These are phyloP conservation scores for Flueggea neowawraea DNA, from an alignment of 441 rosid species.

Conservation along the genomic window DNA sequence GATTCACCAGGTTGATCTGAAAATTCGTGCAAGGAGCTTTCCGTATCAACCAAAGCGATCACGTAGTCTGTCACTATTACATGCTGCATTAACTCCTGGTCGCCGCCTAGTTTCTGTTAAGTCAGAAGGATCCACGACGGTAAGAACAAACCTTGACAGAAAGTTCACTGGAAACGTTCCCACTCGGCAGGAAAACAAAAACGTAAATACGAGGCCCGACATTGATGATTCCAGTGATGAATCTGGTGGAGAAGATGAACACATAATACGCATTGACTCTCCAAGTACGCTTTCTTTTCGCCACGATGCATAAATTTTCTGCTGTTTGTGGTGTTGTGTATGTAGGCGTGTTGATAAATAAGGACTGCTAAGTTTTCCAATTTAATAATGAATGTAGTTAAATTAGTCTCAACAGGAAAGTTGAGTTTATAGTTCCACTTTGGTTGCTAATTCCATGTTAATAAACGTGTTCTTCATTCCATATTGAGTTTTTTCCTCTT, in stretches of 20 bases:
- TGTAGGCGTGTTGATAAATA: no score
- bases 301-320: slow-evolving; percentile 17
- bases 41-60: not conserved
- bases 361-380: no score
- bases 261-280: slow-evolving; percentile 62
- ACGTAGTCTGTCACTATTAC: not conserved
- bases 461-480: no score
- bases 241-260: slow-evolving; percentile 49
- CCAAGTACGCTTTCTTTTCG: slow-evolving; percentile 58
- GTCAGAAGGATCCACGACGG: not conserved
- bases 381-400: no score
- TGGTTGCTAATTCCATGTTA: no score
- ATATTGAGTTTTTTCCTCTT: no score
- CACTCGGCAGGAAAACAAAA: slow-evolving; percentile 11
- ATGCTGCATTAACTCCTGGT: not conserved
- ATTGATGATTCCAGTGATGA: slow-evolving; percentile 54
- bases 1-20: not conserved
- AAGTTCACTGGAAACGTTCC: slow-evolving; percentile 15
- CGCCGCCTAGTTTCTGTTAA: not conserved
- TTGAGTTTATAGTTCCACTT: no score
- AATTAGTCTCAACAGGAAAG: no score
- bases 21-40: not conserved
- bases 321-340: no score
- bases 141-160: not conserved
- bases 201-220: slow-evolving; percentile 16